These are phyloP conservation scores for Casaregolazyma suthepensis DNA, from an alignment of 1,139 yeast species.

Conservation along the genomic window DNA sequence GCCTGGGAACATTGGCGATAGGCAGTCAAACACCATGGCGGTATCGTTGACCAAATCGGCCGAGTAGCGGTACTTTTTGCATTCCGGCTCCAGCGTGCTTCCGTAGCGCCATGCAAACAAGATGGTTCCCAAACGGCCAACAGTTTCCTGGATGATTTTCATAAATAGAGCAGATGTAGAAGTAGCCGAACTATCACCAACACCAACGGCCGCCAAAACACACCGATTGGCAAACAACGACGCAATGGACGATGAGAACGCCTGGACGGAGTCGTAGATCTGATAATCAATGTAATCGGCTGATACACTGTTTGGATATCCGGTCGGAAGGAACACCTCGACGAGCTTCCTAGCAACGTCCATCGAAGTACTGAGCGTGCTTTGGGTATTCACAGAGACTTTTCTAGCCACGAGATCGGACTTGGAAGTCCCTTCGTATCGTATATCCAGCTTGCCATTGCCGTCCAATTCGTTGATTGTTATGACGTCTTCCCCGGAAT, in stretches of 20 bases:
- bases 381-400: background rate
- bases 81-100: slow-evolving; percentile 34
- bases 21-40: slow-evolving; percentile 33
- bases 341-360: slow-evolving; percentile 17
- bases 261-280: slow-evolving; percentile 35
- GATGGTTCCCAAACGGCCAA: slow-evolving; percentile 36
- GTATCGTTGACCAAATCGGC: slow-evolving; percentile 36
- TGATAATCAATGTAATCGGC: slow-evolving; percentile 34
- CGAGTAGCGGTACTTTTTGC: slow-evolving; percentile 33
- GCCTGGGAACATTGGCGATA: slow-evolving; percentile 31
- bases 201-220: slow-evolving; percentile 35
- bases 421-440: slow-evolving; percentile 2
- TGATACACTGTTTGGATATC: slow-evolving; percentile 34
- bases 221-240: slow-evolving; percentile 35
- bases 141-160: slow-evolving; percentile 35
- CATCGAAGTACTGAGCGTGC: slow-evolving; percentile 1
- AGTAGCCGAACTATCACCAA: slow-evolving; percentile 35
- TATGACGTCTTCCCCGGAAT: background rate
- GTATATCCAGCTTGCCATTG: slow-evolving; percentile 8
- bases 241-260: slow-evolving; percentile 35
- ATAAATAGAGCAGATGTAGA: slow-evolving; percentile 35
- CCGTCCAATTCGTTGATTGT: slow-evolving; percentile 9
- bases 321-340: slow-evolving; percentile 34
- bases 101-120: slow-evolving; percentile 36
- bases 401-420: background rate